A percentile compares a stretch with the other conserved stretches of the same genome.
phyloP scores from a whole-genome alignment of 345 rosid genomes.

The Corymbia maculata region DNA sequence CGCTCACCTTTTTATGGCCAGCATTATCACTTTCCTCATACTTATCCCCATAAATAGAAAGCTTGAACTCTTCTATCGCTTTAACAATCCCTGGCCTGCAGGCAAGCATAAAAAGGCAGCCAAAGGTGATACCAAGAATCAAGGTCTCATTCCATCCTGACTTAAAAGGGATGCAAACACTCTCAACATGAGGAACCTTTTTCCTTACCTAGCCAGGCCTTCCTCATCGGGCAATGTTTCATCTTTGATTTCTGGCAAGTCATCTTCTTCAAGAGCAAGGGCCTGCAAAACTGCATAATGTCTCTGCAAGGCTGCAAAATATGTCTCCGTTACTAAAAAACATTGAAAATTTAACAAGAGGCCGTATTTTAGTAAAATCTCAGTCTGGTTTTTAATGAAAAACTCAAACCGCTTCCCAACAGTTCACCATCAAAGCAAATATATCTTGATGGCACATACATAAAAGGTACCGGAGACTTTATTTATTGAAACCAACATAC shows the following conservation, averaged over 20 bases:
- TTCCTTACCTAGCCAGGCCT: slow-evolving; percentile 63
- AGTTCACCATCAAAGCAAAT: background rate
- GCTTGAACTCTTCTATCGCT: slow-evolving; percentile 65
- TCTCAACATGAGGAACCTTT: background rate
- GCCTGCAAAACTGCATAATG: slow-evolving; percentile 87
- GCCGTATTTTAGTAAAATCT: background rate
- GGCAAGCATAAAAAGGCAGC: background rate
- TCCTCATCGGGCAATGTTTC: slow-evolving; percentile 88
- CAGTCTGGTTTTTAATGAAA: background rate
- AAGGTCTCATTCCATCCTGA: background rate
- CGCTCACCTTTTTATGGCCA: slow-evolving; percentile 31
- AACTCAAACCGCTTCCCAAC: background rate
- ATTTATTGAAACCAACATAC: background rate
- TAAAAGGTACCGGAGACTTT: background rate
- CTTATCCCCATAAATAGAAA: slow-evolving; percentile 62
- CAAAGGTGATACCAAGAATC: background rate
- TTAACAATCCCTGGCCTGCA: slow-evolving; percentile 56
- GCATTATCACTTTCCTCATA: slow-evolving; percentile 33
- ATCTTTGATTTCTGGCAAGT: slow-evolving; percentile 56
- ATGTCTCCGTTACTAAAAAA: background rate
- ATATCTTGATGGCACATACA: background rate
- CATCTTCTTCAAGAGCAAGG: slow-evolving; percentile 78
- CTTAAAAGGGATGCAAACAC: background rate
- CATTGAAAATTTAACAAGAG: background rate
- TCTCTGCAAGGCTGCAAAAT: slow-evolving; percentile 72